phyloP scores from a whole-genome alignment of 257 asterid species.

The Solanum infundibuliforme region DNA sequence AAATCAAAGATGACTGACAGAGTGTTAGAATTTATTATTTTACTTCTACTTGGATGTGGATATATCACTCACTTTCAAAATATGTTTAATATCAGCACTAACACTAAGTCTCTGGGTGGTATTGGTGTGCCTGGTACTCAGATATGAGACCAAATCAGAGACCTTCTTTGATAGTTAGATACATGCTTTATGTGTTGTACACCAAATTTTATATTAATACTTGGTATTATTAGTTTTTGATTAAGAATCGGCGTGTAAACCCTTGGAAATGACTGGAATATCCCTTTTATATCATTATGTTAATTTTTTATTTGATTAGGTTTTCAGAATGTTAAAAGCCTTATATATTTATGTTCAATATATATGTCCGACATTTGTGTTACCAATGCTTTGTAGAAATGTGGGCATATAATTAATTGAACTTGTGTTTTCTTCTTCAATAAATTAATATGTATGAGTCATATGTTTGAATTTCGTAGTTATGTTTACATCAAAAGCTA shows the following conservation, averaged over 20 bases:
- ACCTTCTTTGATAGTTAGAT: not conserved
- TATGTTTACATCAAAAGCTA: not conserved
- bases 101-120: not conserved
- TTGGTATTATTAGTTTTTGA: not conserved
- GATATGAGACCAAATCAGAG: not conserved
- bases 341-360: not conserved
- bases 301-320: not conserved
- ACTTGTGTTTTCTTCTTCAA: not conserved
- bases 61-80: not conserved
- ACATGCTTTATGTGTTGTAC: not conserved
- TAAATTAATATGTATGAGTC: not conserved
- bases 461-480: not conserved
- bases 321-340: not conserved
- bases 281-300: not conserved
- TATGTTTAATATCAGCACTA: not conserved
- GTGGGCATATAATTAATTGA: not conserved
- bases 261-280: not conserved
- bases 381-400: not conserved
- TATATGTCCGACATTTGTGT: not conserved
- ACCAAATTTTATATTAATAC: not conserved
- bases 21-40: not conserved
- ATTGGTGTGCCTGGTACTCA: not conserved
- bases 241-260: not conserved
- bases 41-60: not conserved
- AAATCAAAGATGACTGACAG: not conserved